Conservation (phyloP, 257 asterid genomes). For the Fraxinus excelsior region DNA sequence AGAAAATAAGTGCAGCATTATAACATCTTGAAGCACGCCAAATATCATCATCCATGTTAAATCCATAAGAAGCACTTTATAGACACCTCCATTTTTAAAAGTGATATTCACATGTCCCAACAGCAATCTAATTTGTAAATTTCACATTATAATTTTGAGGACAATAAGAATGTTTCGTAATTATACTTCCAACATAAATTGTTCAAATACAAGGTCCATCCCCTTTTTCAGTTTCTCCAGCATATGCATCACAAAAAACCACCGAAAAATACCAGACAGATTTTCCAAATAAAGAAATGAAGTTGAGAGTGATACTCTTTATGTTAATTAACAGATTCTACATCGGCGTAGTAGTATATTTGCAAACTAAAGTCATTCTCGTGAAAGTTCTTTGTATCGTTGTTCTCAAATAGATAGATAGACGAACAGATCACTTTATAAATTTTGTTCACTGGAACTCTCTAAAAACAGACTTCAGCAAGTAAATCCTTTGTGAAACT, state of each 20-base stretch:
- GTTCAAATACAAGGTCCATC: neutral
- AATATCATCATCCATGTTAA: no score
- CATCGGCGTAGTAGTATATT: no score
- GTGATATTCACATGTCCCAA: neutral
- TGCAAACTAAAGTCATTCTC: neutral
- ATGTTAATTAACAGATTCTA: no score
- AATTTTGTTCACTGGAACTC: neutral
- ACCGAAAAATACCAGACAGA: neutral
- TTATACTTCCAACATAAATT: neutral
- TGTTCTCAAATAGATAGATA: neutral
- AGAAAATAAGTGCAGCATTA: neutral
- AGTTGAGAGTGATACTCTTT: neutral
- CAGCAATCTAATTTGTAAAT: neutral
- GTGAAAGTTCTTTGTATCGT: neutral
- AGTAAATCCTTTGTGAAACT: neutral
- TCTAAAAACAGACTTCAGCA: neutral
- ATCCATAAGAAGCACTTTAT: neutral
- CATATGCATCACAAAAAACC: neutral
- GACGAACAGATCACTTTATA: neutral
- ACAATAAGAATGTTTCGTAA: neutral
- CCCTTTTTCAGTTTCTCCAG: neutral
- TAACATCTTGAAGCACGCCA: neutral
- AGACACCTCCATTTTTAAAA: neutral
- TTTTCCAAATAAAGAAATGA: neutral
- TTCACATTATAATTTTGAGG: neutral